Evolutionary conservation across 2,329 filamentous ascomycete genomes (phyloP).

Genomic region (Colletotrichum aenigma): DNA sequence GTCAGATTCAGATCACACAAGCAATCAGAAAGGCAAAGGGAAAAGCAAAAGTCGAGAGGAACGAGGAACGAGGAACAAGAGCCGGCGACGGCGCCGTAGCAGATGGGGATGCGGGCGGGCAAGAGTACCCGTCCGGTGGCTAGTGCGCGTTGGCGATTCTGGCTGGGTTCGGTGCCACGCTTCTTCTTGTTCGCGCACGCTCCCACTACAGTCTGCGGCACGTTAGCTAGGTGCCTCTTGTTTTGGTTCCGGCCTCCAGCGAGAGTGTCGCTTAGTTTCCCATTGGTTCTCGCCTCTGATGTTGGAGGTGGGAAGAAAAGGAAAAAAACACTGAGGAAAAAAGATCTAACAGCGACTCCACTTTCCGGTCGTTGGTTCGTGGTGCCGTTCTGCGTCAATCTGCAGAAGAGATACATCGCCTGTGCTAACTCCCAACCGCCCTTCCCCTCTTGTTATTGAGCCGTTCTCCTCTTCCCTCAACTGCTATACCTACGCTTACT

Average conservation of each 20-base stretch:
- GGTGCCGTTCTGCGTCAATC: not conserved
- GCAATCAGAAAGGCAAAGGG: not conserved
- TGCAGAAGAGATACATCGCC: not conserved
- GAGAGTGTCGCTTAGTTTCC: not conserved
- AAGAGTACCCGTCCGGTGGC: not conserved
- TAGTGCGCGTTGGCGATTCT: not conserved
- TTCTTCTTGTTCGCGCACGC: not conserved
- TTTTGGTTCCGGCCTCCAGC: constrained; percentile 3
- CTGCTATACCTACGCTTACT: not conserved
- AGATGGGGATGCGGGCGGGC: not conserved
- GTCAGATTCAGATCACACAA: not conserved
- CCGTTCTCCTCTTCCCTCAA: not conserved
- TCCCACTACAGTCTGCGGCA: not conserved
- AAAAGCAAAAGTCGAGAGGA: not conserved
- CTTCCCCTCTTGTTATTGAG: not conserved
- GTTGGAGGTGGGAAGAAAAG: not conserved
- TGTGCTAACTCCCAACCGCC: not conserved
- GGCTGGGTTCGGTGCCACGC: not conserved
- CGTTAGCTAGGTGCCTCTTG: not conserved
- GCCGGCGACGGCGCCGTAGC: constrained; percentile 3
- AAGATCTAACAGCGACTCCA: not conserved
- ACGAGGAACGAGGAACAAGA: not conserved
- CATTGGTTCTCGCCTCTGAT: not conserved
- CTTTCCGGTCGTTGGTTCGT: not conserved
- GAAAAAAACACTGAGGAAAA: not conserved